Percentiles rank a stretch among this genome's conserved stretches.
Conservation (phyloP, 345 rosid species). For the Psidium friedrichsthalianum region DNA sequence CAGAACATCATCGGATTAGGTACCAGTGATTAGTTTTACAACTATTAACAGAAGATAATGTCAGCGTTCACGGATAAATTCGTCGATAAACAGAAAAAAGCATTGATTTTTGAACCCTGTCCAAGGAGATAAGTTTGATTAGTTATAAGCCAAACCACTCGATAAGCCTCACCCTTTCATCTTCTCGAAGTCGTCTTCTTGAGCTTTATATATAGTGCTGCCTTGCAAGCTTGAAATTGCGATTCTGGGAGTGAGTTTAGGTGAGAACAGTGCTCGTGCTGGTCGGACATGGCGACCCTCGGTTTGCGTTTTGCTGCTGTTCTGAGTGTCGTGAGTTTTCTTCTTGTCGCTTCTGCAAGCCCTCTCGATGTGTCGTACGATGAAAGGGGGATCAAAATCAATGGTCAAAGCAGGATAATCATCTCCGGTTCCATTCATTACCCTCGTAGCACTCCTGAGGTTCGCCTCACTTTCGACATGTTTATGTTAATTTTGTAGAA, state of each 20-base stretch:
- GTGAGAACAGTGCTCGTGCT: background rate
- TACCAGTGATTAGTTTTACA: background rate
- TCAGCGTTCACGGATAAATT: background rate
- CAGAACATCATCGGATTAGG: background rate
- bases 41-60: background rate
- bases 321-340: background rate
- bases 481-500: background rate
- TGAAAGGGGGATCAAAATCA: conserved; percentile 16
- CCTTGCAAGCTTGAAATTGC: background rate
- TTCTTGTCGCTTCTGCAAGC: background rate
- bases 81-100: background rate
- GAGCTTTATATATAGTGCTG: background rate
- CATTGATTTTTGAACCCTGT: background rate
- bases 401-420: conserved; percentile 29
- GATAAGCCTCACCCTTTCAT: background rate
- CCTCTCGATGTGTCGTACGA: conserved; percentile 10
- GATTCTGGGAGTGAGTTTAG: background rate
- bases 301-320: background rate
- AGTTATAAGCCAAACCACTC: background rate
- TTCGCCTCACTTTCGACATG: background rate
- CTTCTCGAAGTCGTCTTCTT: background rate
- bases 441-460: conserved; percentile 43
- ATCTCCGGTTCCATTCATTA: conserved; percentile 46
- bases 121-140: background rate
- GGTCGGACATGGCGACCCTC: background rate